Percentiles rank a stretch among this genome's conserved stretches.
These are phyloP conservation scores for Verruconis gallopava DNA, from an alignment of 2,329 filamentous ascomycete species.

Conservation along the genomic window DNA sequence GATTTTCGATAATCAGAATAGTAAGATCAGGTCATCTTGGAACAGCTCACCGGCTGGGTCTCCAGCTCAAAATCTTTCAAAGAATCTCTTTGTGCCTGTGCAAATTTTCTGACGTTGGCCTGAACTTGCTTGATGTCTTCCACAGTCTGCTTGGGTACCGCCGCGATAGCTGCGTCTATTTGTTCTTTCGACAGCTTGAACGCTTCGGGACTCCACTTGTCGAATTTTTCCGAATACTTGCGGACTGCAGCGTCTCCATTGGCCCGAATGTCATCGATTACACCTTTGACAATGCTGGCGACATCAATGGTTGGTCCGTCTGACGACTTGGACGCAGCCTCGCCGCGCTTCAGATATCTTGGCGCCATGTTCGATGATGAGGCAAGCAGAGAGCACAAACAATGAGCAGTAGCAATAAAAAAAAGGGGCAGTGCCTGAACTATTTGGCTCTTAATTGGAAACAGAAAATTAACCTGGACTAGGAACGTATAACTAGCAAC, in stretches of 20 bases:
- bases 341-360: too few relatives aligned
- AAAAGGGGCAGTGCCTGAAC: too few relatives aligned
- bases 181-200: slow-evolving; percentile 36
- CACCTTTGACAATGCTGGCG: slow-evolving; percentile 29
- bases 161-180: slow-evolving; percentile 33
- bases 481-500: too few relatives aligned
- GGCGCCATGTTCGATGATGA: too few relatives aligned
- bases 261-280: slow-evolving; percentile 35
- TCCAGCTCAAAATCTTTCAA: slow-evolving; percentile 40
- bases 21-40: slow-evolving; percentile 30
- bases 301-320: slow-evolving; percentile 11
- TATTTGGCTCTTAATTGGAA: too few relatives aligned
- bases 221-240: slow-evolving; percentile 39
- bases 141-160: slow-evolving; percentile 36
- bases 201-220: slow-evolving; percentile 37
- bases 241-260: slow-evolving; percentile 38
- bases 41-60: slow-evolving; percentile 23
- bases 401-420: too few relatives aligned
- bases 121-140: slow-evolving; percentile 41
- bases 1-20: too few relatives aligned
- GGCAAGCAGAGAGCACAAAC: too few relatives aligned
- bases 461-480: too few relatives aligned
- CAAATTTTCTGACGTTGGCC: slow-evolving; percentile 37
- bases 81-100: slow-evolving; percentile 32
- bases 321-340: too few relatives aligned